Base-by-base conservation (phyloP, 139 green algal species). In the Picochlorum sp. region DNA sequence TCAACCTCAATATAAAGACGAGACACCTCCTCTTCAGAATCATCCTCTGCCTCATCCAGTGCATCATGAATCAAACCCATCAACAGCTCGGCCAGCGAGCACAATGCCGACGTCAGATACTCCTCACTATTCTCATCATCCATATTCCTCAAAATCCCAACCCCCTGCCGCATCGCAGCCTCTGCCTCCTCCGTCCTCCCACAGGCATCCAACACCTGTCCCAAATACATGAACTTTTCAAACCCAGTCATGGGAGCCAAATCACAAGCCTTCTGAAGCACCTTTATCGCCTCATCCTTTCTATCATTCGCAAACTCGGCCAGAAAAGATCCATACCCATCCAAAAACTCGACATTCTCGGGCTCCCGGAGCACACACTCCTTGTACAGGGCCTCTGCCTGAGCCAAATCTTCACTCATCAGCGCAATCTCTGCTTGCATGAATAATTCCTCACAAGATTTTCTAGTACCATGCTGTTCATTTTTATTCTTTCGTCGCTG, bases 171-270 rank as follows among this genome's bases (percentile, higher is more conserved):
- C 30, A 75, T 60, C 38, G 18, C 51, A 13, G 45, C 14, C 24
- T 78, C 20, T 20, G 68, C 74, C 28, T 72, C 72, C 5, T 67
- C 13, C 34, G 60, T 59, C 10, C 23, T 20, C 11, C 57, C 7
- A 54, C 7, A 21, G 2, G 65, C 67, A 18, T 79, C 62, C 38
- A 78, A 45, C 38, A 92, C 67, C 70, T 92, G 88, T 5, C 82
- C 85, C n/a, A 95, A 77, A 69, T 95, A 83, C 78, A 95, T 85
- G 71, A 86, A 95, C 67, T 95, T 95, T 45, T 92, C 84, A 63
- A 83, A 85, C 11, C 88, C 88, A 1, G 57, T 49, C 3, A 91
- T 76, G 1, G 87, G 87, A 26, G 70, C 68, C 10, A 88, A 21
- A 20, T 66, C 45, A 14, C 85, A 81, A 2, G 79, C 75, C 7